Base-by-base conservation (phyloP, 2,329 filamentous ascomycete species). In the Aspergillus sp. region DNA sequence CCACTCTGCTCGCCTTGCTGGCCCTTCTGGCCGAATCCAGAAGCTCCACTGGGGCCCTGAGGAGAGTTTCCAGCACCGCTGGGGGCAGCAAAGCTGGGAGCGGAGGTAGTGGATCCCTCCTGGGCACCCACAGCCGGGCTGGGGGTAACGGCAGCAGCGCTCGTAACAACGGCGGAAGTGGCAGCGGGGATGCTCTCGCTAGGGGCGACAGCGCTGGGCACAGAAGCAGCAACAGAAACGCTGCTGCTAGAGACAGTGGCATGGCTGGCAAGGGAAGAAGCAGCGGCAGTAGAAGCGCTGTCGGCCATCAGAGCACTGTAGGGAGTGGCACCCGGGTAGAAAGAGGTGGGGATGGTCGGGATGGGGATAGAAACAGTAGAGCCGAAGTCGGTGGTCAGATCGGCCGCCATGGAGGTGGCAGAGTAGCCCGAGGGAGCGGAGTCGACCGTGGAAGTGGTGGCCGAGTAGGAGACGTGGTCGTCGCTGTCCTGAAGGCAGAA, bases 401-500 rank as follows among this genome's bases (percentile, higher is more conserved):
- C 66, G 38, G 57, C 62, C n/a, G 65, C 58, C 71, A 73, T 73
- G 7, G 58, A 65, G 30, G 71, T 45, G 10, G 70, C 71, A 13
- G 68, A 70, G 60, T 69, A 73, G 7, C 66, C 72, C 4, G 69
- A 66, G 8, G 70, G 71, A 8, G 69, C 64, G 15, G 64, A 36
- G 7, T 63, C 69, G 41, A 65, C 66, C n/a, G 67, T 68, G 30
- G 65, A 63, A 6, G 53, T 55, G 17, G 66, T 69, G 43, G 53
- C 64, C 43, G 32, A 62, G 50, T 71, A 74, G 8, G 53, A 25
- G 60, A 55, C 25, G 60, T 63, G 32, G 56, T 32, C 64, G 39
- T 61, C 55, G 25, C 66, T 66, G 6, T 62, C 55, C 63, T 79
- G 74, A 47, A 85, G 68, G 65, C 83, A 85, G 21, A 74, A 78